These are phyloP conservation scores for Naganishia onofrii DNA, from an alignment of 768 basidiomycete genomes.

Conservation along the genomic window DNA sequence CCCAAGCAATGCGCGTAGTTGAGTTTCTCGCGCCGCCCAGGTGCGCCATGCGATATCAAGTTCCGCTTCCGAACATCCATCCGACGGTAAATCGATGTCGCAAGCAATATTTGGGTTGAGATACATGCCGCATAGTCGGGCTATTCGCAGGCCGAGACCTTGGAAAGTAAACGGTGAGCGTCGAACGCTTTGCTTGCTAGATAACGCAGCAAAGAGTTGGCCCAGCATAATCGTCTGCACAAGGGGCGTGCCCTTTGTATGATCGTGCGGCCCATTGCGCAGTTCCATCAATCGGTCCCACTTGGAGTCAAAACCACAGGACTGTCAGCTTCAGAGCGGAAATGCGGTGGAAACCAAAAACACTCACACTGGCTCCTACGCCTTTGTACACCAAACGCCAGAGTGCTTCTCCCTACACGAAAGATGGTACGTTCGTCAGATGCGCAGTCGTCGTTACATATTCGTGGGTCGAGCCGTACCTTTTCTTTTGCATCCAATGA, in stretches of 20 bases:
- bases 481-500: slow-evolving; percentile 25
- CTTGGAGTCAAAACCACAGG: neutral
- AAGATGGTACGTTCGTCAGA: neutral
- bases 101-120: slow-evolving; percentile 13
- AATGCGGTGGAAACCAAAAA: neutral
- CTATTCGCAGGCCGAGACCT: slow-evolving; percentile 26
- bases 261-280: slow-evolving; percentile 21
- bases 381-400: slow-evolving; percentile 32
- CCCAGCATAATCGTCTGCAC: slow-evolving; percentile 30
- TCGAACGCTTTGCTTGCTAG: slow-evolving; percentile 21
- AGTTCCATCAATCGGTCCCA: slow-evolving; percentile 31
- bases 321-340: neutral
- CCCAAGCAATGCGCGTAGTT: slow-evolving; percentile 26
- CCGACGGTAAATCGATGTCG: slow-evolving; percentile 23
- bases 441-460: neutral
- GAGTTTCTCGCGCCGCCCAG: slow-evolving; percentile 29
- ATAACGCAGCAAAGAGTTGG: slow-evolving; percentile 26
- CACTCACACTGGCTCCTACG: slow-evolving; percentile 24
- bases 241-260: slow-evolving; percentile 25
- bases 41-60: slow-evolving; percentile 28
- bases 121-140: slow-evolving; percentile 24
- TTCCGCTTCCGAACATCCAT: slow-evolving; percentile 26
- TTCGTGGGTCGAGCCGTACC: neutral
- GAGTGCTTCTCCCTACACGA: slow-evolving; percentile 26
- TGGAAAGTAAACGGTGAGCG: slow-evolving; percentile 22